Evolutionary conservation across 169 alveolate species (phyloP).

Genomic region (Plasmodium adleri): DNA sequence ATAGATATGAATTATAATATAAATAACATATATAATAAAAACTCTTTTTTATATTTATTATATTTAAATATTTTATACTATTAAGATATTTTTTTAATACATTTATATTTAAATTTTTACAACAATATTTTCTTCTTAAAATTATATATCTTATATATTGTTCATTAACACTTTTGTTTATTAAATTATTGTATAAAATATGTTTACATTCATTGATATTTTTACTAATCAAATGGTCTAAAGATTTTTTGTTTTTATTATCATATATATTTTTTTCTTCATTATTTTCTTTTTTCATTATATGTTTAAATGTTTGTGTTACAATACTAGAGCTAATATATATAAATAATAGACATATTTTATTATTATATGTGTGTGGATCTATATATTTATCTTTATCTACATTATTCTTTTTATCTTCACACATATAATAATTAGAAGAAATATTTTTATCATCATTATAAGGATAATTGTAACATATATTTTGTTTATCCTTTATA

Average conservation of each 20-base stretch:
- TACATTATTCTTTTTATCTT: not conserved
- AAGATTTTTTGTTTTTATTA: not conserved
- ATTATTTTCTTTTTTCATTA: constrained; percentile 1
- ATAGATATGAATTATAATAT: constrained; percentile 35
- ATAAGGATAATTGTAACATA: not conserved
- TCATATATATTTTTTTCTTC: constrained; percentile 1
- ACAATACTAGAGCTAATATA: constrained; percentile 44
- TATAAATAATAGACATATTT: constrained; percentile 49
- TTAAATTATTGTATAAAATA: constrained; percentile 5
- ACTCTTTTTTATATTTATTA: constrained; percentile 70
- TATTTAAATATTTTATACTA: constrained; percentile 53
- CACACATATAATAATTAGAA: not conserved
- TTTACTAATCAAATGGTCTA: not conserved
- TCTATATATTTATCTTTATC: too few species aligned
- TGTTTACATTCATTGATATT: constrained; percentile 35
- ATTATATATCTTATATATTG: constrained; percentile 38
- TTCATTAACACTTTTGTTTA: constrained; percentile 22
- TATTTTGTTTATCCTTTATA: not conserved
- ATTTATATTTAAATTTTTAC: constrained; percentile 44
- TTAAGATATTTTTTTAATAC: constrained; percentile 61
- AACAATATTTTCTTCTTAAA: constrained; percentile 36
- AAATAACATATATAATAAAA: constrained; percentile 47
- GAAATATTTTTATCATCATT: not conserved
- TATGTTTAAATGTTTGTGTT: constrained; percentile 36
- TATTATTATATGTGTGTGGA: constrained; percentile 13